Evolutionary conservation across 305 asterid species (phyloP), one percentile per base, ranked within the genome.

Genomic region (Lippia alba): DNA sequence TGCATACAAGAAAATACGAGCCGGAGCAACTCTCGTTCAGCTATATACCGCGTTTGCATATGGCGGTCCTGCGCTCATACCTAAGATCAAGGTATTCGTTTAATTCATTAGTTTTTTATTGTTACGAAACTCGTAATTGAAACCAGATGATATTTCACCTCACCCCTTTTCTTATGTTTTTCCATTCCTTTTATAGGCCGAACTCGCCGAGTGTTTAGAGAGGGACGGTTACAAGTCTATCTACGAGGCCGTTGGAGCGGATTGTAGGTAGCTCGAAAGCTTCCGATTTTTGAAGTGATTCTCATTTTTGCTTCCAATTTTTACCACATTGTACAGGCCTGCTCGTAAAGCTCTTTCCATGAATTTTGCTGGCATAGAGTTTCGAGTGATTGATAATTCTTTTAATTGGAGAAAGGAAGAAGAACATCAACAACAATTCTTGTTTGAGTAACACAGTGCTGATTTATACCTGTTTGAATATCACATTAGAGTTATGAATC

Each of bases 1-100:
- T 72, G 99, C 99, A 51, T 94, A 91, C 89, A 84, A 83, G 81
- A 94, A 94, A 78, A 87, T 94, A 75, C 86, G 97, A 81, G 91
- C 99, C 12, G 97, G 97, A 67, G 99, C 99, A 30, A 86, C 90
- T 62, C 99, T 91, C 58, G 89, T 94, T 72, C 97, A 94, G 93
- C 90, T 91, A 32, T 94, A 94, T 77, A 92, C 99, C n/a, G 89
- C 96, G 63, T 90, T 94, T 80, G 98, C 98, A 11, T 94, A 91
- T 56, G 97, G 99, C 1, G 99, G 99, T 2, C 99, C 97, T 40
- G 97, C 99, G 30, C 96, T 94, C 73, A 87, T 94, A 69, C 99
- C 99, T 66, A 67, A 74, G 74, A 87, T 94, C 5, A 94, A 94
- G 99, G 98, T 92, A 83, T 11, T 55, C 11, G 48, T 62, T 54